A percentile compares a stretch with the other conserved stretches of the same genome.
Evolutionary conservation across 805 yeast species (phyloP).

Genomic region (Cyberlindnera amylophila): DNA sequence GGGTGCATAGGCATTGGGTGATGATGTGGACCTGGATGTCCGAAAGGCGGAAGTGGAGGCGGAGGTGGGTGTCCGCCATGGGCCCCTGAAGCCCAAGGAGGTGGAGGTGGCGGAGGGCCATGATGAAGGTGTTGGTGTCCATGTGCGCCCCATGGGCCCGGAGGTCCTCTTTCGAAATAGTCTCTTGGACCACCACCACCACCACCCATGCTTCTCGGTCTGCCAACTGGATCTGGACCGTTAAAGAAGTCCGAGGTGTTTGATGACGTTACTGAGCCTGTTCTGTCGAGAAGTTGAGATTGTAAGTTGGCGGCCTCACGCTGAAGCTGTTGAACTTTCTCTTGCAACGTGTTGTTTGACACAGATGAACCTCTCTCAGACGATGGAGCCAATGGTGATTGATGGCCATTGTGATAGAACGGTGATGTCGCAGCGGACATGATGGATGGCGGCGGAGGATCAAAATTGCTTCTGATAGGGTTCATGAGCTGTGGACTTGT

Average conservation of each 20-base stretch:
- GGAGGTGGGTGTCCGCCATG: background rate
- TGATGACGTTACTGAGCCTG: conserved; percentile 4
- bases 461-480: conserved; percentile 5
- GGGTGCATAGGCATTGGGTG: conserved; percentile 7
- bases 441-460: conserved; percentile 8
- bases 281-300: conserved; percentile 16
- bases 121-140: conserved; percentile 1
- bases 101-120: background rate
- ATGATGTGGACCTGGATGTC: conserved; percentile 1
- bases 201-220: background rate
- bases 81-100: background rate
- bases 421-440: conserved; percentile 16
- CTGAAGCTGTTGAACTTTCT: conserved; percentile 23
- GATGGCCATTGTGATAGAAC: conserved; percentile 10
- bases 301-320: conserved; percentile 23
- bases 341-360: conserved; percentile 14
- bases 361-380: conserved; percentile 5
- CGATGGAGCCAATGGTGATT: conserved; percentile 9
- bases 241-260: conserved; percentile 3
- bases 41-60: conserved; percentile 3
- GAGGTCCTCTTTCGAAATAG: conserved; percentile 2
- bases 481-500: conserved; percentile 6
- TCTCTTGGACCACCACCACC: background rate
- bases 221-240: background rate
- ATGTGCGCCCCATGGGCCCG: conserved; percentile 3